Percentiles rank a stretch among this genome's conserved stretches.
phyloP scores from a whole-genome alignment of 2,329 filamentous ascomycete genomes.

The Stagonosporopsis cucurbitacearum region DNA sequence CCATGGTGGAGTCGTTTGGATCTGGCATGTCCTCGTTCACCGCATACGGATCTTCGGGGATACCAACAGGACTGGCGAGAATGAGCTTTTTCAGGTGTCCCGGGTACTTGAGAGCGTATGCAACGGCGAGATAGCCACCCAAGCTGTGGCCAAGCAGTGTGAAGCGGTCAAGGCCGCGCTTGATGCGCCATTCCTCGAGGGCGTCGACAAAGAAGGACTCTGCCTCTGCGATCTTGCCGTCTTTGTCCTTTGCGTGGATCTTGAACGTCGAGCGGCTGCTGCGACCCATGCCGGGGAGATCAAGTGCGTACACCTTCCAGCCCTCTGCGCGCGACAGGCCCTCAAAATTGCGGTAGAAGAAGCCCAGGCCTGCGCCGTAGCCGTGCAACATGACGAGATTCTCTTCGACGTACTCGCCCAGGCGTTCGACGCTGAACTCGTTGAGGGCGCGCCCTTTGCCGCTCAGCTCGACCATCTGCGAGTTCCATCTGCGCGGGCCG shows the following conservation, averaged over 20 bases:
- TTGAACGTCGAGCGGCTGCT: conserved; percentile 83
- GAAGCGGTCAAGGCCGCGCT: conserved; percentile 88
- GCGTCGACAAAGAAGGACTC: conserved; percentile 97
- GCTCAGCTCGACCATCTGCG: conserved; percentile 80
- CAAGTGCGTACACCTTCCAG: conserved; percentile 92
- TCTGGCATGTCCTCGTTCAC: conserved; percentile 81
- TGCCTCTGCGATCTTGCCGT: conserved; percentile 83
- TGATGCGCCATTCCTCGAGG: conserved; percentile 91
- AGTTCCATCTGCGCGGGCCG: conserved; percentile 84
- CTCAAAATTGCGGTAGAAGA: conserved; percentile 99
- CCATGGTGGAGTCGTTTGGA: conserved; percentile 72
- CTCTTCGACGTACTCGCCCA: conserved; percentile 79
- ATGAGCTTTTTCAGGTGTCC: conserved; percentile 95
- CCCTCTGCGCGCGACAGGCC: conserved; percentile 77
- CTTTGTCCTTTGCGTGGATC: conserved; percentile 79
- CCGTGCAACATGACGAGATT: conserved; percentile 96
- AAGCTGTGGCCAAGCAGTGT: conserved; percentile 92
- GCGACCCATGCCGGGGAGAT: conserved; percentile 93
- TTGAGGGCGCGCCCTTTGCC: conserved; percentile 89
- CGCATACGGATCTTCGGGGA: conserved; percentile 93
- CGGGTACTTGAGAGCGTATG: conserved; percentile 95
- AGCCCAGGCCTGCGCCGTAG: conserved; percentile 93
- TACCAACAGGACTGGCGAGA: conserved; percentile 89
- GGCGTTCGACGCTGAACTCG: conserved; percentile 87
- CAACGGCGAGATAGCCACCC: conserved; percentile 92